Percentiles rank a stretch among this genome's conserved stretches.
These are phyloP conservation scores for Postia placenta DNA, from an alignment of 768 basidiomycete species.

Conservation along the genomic window DNA sequence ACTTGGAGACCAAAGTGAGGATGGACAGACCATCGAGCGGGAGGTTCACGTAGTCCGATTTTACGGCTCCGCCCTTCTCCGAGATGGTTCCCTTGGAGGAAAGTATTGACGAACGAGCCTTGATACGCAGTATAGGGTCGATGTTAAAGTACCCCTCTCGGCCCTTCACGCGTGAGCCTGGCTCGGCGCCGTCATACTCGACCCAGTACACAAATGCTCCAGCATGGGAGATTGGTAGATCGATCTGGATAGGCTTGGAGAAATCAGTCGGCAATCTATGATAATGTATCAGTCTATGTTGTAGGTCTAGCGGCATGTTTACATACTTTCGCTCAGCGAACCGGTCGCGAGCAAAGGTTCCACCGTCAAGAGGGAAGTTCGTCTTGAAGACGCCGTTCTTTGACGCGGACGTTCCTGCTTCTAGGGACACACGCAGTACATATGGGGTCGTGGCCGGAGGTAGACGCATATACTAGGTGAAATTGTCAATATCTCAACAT, in stretches of 20 bases:
- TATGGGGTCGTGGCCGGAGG: conserved; percentile 89
- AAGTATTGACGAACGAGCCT: conserved; percentile 71
- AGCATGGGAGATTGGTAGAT: conserved; percentile 93
- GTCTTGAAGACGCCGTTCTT: conserved; percentile 91
- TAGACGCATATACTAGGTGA: conserved; percentile 82
- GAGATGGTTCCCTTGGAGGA: conserved; percentile 42
- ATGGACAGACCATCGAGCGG: conserved; percentile 87
- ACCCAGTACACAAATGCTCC: conserved; percentile 96
- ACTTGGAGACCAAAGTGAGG: conserved; percentile 91
- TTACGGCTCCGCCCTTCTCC: conserved; percentile 46
- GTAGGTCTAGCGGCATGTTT: conserved; percentile 5
- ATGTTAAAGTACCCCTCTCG: conserved; percentile 95
- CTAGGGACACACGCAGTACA: conserved; percentile 83
- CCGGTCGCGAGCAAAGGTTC: conserved; percentile 68
- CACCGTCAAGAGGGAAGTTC: conserved; percentile 95
- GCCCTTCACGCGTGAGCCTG: conserved; percentile 65
- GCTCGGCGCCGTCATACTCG: conserved; percentile 69
- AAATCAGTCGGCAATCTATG: conserved; percentile 77
- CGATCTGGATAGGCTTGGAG: conserved; percentile 87
- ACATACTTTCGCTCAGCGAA: conserved; percentile 75
- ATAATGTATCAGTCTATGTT: conserved; percentile 1
- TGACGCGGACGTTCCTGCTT: conserved; percentile 87
- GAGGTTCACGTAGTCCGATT: conserved; percentile 53
- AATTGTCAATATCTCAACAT: conserved; percentile 1
- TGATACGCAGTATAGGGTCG: conserved; percentile 80